Evolutionary conservation across 2,329 filamentous ascomycete species (phyloP).

Genomic region (Lachnellula hyalina): DNA sequence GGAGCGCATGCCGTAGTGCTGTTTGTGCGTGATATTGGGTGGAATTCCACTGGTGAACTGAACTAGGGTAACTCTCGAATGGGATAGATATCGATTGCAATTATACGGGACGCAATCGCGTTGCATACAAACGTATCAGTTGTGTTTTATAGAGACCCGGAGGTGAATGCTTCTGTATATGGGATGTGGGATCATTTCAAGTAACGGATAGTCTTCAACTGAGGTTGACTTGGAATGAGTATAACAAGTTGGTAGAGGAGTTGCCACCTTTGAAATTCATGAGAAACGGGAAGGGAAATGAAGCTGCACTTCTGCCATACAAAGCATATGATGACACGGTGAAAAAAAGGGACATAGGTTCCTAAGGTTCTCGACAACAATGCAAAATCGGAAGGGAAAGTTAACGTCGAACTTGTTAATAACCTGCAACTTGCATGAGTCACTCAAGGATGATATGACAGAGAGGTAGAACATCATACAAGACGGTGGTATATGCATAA

Average conservation of each 20-base stretch:
- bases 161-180: slow-evolving; percentile 25
- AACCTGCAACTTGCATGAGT: neutral
- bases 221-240: neutral
- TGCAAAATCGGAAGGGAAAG: neutral
- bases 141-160: slow-evolving; percentile 37
- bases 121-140: slow-evolving; percentile 37
- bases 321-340: neutral
- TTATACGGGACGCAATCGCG: slow-evolving; percentile 33
- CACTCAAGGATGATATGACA: neutral
- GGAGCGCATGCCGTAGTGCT: slow-evolving; percentile 37
- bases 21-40: slow-evolving; percentile 40
- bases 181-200: neutral
- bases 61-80: slow-evolving; percentile 23
- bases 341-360: neutral
- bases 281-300: neutral
- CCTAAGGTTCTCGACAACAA: neutral
- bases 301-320: neutral
- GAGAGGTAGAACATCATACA: neutral
- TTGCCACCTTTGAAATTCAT: neutral
- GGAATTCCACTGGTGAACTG: slow-evolving; percentile 33
- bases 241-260: neutral
- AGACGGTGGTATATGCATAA: neutral
- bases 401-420: neutral
- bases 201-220: neutral
- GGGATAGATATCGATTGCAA: slow-evolving; percentile 39